These are phyloP conservation scores for Evansstolkia leycettana DNA, from an alignment of 495 filamentous ascomycete species.

Conservation along the genomic window DNA sequence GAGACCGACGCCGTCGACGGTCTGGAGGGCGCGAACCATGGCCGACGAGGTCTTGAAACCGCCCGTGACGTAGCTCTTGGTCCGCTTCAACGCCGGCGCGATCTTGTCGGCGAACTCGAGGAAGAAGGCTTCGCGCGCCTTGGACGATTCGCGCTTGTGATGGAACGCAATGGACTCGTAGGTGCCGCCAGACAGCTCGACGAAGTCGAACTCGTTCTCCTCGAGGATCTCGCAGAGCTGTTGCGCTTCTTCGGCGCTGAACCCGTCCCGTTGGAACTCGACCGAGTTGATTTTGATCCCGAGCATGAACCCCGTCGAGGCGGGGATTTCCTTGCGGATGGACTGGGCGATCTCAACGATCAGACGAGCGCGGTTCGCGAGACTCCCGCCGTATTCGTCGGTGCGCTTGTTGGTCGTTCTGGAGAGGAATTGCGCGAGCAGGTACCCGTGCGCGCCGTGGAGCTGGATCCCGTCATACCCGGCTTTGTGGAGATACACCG, in stretches of 20 bases:
- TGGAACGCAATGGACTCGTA: conserved; percentile 43
- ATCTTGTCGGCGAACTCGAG: conserved; percentile 53
- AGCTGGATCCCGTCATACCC: conserved; percentile 56
- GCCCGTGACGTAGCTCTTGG: conserved; percentile 48
- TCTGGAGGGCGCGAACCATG: conserved; percentile 47
- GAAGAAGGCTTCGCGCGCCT: conserved; percentile 52
- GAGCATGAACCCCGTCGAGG: conserved; percentile 49
- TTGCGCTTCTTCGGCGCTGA: conserved; percentile 42
- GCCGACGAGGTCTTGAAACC: conserved; percentile 47
- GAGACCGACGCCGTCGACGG: conserved; percentile 45
- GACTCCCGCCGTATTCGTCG: conserved; percentile 50
- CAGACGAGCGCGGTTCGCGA: conserved; percentile 44
- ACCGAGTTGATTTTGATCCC: conserved; percentile 62
- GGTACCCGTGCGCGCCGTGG: conserved; percentile 55
- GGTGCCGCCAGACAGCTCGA: conserved; percentile 54
- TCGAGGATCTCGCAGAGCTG: conserved; percentile 45
- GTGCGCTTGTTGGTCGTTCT: conserved; percentile 45
- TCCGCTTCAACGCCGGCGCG: conserved; percentile 38
- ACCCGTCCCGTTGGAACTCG: conserved; percentile 51
- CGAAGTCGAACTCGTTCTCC: conserved; percentile 42
- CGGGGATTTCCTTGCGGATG: conserved; percentile 46
- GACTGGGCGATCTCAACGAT: conserved; percentile 39
- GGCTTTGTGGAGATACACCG: conserved; percentile 46
- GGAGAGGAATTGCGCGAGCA: conserved; percentile 56
- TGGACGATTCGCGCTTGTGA: conserved; percentile 41